Evolutionary conservation across 2,329 filamentous ascomycete species (phyloP), one percentile per base, ranked within the genome.

Genomic region (Dichotomopilus funicola): DNA sequence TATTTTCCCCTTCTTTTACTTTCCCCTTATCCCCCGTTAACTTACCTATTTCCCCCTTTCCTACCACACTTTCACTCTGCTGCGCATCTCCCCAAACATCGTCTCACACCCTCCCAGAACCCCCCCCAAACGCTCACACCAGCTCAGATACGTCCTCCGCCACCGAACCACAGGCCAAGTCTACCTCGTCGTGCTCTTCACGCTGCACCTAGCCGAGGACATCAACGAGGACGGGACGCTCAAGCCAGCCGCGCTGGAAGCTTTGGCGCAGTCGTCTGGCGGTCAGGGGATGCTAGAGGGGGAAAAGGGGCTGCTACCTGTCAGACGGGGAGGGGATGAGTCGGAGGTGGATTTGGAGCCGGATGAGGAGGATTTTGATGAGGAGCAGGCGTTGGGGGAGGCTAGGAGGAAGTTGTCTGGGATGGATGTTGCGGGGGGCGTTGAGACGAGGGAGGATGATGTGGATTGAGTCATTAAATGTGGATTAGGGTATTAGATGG

Each of bases 81-180:
- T n/a, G 33, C 48, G 44, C 44, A 41, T 56, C 5, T n/a, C 33
- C 19, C 34, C 33, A 27, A 27, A 27, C 19, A 27, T 3, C 19
- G 19, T 48, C 55, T 51, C 47, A 60, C 55, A 54, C 46, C 38
- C 55, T 62, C 55, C 19, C 61, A 71, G 65, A 65, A 54, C 63
- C 55, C 65, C 62, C 51, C 67, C 61, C 65, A 79, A 82, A 68
- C 88, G 88, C 77, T 87, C 88, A 76, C 89, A 95, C 73, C 79
- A 85, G 63, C 81, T 95, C 73, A 91, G 91, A 80, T 96, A 97
- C 72, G 89, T 95, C 56, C 79, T 97, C 67, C 92, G 91, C 68
- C 88, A 96, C 71, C 83, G 82, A 58, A 71, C 77, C 27, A 92
- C 88, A 0, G 81, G 81, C 48, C 80, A 88, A 37, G 79, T 89